Evolutionary conservation across 257 asterid species (phyloP).

Genomic region (Ehretia macrophylla): DNA sequence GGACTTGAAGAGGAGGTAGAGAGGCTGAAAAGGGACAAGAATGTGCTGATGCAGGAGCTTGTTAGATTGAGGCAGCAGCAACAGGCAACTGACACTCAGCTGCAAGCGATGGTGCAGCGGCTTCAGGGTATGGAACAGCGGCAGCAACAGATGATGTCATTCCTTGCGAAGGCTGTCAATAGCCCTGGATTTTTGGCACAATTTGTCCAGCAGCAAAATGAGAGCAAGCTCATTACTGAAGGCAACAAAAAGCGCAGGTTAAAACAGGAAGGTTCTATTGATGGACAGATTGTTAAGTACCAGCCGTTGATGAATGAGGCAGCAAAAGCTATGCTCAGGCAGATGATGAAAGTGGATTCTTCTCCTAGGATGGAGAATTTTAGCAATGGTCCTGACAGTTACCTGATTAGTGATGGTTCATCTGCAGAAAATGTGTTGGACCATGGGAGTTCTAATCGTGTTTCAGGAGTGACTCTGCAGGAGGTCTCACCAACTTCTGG

Average conservation of each 20-base stretch:
- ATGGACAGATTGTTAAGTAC: conserved; percentile 80
- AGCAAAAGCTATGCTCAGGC: conserved; percentile 71
- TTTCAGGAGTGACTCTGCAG: conserved; percentile 67
- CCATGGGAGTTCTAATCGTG: conserved; percentile 27
- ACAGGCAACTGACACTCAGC: conserved; percentile 74
- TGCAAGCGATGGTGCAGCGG: conserved; percentile 76
- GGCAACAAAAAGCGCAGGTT: conserved; percentile 85
- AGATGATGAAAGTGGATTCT: conserved; percentile 63
- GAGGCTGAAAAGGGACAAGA: conserved; percentile 85
- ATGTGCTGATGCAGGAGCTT: conserved; percentile 92
- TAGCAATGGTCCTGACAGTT: conserved; percentile 39
- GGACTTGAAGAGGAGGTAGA: conserved; percentile 95
- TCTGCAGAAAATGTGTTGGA: conserved; percentile 32
- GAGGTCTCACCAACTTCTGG: conserved; percentile 51
- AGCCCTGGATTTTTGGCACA: conserved; percentile 90
- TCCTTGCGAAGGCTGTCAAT: conserved; percentile 92
- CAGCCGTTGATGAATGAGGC: conserved; percentile 85
- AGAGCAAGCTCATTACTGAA: conserved; percentile 56
- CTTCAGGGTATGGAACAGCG: conserved; percentile 99
- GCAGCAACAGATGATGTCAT: conserved; percentile 96
- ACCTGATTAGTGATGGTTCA: conserved; percentile 42
- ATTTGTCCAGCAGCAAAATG: conserved; percentile 81
- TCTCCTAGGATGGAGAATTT: conserved; percentile 56
- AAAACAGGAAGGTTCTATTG: conserved; percentile 60
- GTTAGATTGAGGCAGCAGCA: conserved; percentile 90